phyloP scores from a whole-genome alignment of 192 early-diverging fungal species.

The Piromyces finnis region DNA sequence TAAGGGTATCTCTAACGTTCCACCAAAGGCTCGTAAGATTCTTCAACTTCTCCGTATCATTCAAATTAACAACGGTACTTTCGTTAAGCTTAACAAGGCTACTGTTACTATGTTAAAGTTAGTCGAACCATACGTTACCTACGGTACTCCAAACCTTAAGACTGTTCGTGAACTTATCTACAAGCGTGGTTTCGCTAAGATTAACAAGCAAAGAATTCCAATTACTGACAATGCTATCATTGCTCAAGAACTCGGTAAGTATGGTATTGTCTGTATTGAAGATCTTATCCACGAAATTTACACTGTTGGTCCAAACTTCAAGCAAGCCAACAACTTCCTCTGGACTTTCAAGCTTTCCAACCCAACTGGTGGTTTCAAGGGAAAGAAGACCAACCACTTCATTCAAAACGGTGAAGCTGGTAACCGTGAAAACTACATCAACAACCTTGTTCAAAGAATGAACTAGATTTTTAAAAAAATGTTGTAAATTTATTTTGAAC shows the following conservation, averaged over 20 bases:
- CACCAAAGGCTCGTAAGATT: constrained; percentile 98
- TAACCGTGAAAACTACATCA: constrained; percentile 94
- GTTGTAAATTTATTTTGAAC: background rate
- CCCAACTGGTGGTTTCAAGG: constrained; percentile 87
- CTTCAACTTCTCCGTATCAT: constrained; percentile 95
- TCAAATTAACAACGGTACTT: constrained; percentile 98
- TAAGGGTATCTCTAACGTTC: constrained; percentile 99
- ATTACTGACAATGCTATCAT: constrained; percentile 93
- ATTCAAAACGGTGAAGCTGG: constrained; percentile 95
- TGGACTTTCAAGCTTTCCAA: constrained; percentile 99
- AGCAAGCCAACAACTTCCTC: constrained; percentile 93
- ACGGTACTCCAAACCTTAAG: constrained; percentile 94
- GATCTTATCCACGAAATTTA: constrained; percentile 96
- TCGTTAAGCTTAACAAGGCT: constrained; percentile 88
- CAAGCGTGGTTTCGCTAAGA: constrained; percentile 99
- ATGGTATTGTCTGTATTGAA: constrained; percentile 93
- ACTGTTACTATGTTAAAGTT: constrained; percentile 95
- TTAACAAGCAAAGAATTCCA: constrained; percentile 91
- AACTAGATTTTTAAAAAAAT: constrained; percentile 45
- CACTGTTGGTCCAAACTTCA: constrained; percentile 90
- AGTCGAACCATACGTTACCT: constrained; percentile 86
- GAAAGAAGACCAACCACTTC: constrained; percentile 89
- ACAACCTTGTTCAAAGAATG: constrained; percentile 90
- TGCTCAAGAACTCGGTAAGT: constrained; percentile 78
- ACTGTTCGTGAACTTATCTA: constrained; percentile 97